Base-by-base conservation (phyloP, 75 land plant species). In the Cryptomeria japonica region DNA sequence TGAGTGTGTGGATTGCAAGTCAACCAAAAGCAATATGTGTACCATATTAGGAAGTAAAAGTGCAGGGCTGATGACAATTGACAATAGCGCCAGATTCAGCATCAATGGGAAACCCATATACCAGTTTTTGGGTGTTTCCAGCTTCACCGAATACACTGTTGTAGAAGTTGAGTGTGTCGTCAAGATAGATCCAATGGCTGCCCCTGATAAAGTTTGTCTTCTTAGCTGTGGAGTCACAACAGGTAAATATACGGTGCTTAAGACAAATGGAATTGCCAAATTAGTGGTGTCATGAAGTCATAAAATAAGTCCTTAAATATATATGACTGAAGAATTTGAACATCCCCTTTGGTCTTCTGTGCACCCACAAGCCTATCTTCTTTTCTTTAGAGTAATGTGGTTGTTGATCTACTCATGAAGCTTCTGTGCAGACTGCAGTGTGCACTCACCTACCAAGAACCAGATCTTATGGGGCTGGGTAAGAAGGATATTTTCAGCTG, bases 91-190 rank as follows among this genome's bases (percentile, higher is more conserved):
- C 49, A 82, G 92, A 18, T 89, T 91, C 75, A 70, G 80, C 88
- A 56, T 56, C 31, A 91, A 87, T 5, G 96, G 95, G 58, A 88
- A 90, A 31, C 31, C 78, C n/a, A 22, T 95, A n/a, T 77, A 92
- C 88, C 90, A 94, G 88, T 90, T 93, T 77, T 73, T 92, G 1
- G 53, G 31, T 72, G 92, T 94, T 7, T 94, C 96, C 15, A 95
- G 95, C 84, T 95, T 95, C 83, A 76, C 47, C 49, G 95, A 95
- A 90, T 95, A 93, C 88, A 94, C 96, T 13, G 96, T 95, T 3
- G 89, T 94, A 61, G 94, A 95, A 58, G 86, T 90, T 68, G 91
- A 85, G 49, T 47, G 89, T 88, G 72, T 95, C 32, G 90, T 87
- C 13, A 95, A 94, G 86, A 49, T 95, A 44, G 88, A 90, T 46